phyloP scores from a whole-genome alignment of 306 rosid genomes.

The Gastrolobium bilobum region DNA sequence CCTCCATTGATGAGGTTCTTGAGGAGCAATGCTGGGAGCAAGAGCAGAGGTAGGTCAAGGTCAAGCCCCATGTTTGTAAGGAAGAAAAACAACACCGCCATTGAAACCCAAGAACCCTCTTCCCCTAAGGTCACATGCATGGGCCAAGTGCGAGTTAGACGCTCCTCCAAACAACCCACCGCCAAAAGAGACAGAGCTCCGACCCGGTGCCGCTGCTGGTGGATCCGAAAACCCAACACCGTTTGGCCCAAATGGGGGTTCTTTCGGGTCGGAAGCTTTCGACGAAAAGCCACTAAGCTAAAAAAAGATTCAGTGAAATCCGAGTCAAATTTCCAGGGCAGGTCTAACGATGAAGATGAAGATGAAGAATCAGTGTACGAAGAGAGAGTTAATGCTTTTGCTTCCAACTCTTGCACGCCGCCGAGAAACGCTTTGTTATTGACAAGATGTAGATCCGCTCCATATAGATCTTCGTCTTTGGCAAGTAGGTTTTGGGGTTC shows the following conservation, averaged over 20 bases:
- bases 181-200: conserved; percentile 38
- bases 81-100: conserved; percentile 61
- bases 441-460: conserved; percentile 91
- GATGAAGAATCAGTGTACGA: conserved; percentile 42
- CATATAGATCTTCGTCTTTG: conserved; percentile 77
- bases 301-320: conserved; percentile 43
- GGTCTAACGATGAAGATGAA: neutral
- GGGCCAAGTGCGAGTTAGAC: conserved; percentile 86
- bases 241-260: conserved; percentile 68
- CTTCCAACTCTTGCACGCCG: conserved; percentile 52
- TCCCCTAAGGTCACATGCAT: conserved; percentile 99
- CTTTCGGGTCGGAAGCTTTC: conserved; percentile 53
- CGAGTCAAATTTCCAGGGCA: conserved; percentile 48
- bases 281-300: conserved; percentile 49
- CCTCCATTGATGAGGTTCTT: conserved; percentile 95
- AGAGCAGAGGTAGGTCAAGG: conserved; percentile 78
- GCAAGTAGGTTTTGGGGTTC: conserved; percentile 79
- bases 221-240: neutral
- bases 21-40: conserved; percentile 79
- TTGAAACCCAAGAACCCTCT: conserved; percentile 91
- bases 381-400: conserved; percentile 36
- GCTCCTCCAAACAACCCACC: conserved; percentile 60
- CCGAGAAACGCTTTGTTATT: conserved; percentile 82
- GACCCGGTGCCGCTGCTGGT: conserved; percentile 36
- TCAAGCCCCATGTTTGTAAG: conserved; percentile 90